A percentile compares a stretch with the other conserved stretches of the same genome.
phyloP scores from a whole-genome alignment of 345 rosid genomes.

The Microthlaspi erraticum region DNA sequence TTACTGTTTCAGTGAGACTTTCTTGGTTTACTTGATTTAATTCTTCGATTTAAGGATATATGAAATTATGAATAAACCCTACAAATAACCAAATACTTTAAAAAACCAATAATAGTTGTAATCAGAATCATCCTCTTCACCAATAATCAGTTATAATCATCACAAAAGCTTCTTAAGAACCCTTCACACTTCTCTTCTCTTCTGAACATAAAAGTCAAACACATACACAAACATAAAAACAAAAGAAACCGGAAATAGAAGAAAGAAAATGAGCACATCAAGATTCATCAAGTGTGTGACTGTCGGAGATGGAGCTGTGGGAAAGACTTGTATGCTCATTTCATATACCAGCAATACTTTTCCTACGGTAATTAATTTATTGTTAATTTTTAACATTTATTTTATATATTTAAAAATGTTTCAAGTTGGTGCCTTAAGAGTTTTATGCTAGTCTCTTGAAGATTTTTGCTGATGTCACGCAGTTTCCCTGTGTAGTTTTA shows the following conservation, averaged over 20 bases:
- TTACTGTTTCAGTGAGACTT: neutral
- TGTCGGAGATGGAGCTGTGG: conserved; percentile 85
- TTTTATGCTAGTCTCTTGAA: neutral
- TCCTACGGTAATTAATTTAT: conserved; percentile 56
- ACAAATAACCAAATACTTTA: conserved; percentile 28
- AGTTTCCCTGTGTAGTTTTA: conserved; percentile 14
- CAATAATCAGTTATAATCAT: conserved; percentile 42
- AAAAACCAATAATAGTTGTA: conserved; percentile 19
- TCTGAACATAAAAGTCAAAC: conserved; percentile 29
- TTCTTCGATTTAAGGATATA: neutral
- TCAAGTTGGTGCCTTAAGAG: neutral
- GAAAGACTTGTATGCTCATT: conserved; percentile 86
- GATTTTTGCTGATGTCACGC: neutral
- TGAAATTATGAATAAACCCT: no score
- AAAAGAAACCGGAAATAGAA: neutral
- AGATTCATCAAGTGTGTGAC: conserved; percentile 86
- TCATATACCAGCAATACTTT: conserved; percentile 82
- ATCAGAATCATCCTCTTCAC: conserved; percentile 42
- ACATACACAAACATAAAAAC: conserved; percentile 15
- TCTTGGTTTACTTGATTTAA: neutral
- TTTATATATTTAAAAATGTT: neutral
- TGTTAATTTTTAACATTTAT: neutral
- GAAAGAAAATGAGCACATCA: conserved; percentile 62
- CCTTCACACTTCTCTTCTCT: conserved; percentile 32
- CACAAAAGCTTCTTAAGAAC: conserved; percentile 41